Evolutionary conservation across 306 rosid genomes (phyloP).

Genomic region (Corylus americana): DNA sequence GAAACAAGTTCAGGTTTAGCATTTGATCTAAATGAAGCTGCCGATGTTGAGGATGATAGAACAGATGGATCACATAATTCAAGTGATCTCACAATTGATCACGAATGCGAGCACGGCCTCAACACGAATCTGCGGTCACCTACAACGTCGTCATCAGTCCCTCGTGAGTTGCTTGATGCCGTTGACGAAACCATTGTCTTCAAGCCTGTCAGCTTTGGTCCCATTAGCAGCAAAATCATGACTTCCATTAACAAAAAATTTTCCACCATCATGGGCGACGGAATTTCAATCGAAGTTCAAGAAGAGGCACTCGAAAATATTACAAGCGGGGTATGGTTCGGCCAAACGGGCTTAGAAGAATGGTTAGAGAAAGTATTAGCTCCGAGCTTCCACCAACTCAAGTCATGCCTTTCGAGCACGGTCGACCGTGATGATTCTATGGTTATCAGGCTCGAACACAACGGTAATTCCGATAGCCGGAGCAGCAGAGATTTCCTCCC

Average conservation of each 20-base stretch:
- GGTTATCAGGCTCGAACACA: conserved; percentile 69
- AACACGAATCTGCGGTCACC: conserved; percentile 27
- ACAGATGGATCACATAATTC: conserved; percentile 87
- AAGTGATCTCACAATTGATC: conserved; percentile 83
- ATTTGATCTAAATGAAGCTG: conserved; percentile 88
- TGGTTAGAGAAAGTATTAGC: conserved; percentile 74
- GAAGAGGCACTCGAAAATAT: conserved; percentile 80
- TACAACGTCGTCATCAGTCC: conserved; percentile 25
- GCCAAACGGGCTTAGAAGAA: conserved; percentile 65
- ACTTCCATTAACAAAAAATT: conserved; percentile 49
- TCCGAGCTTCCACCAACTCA: conserved; percentile 74
- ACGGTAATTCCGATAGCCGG: conserved; percentile 44
- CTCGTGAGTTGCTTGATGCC: conserved; percentile 57
- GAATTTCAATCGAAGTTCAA: conserved; percentile 63
- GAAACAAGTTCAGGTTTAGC: conserved; percentile 48
- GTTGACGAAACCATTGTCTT: conserved; percentile 78
- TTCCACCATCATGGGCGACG: conserved; percentile 55
- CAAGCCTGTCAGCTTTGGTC: conserved; percentile 64
- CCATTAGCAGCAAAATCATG: conserved; percentile 48
- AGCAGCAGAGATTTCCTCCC: conserved; percentile 62
- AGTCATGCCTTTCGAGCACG: conserved; percentile 31
- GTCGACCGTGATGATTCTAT: conserved; percentile 38
- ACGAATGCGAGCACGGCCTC: conserved; percentile 58
- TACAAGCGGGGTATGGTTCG: conserved; percentile 76
- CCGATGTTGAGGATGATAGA: conserved; percentile 58